A percentile compares a stretch with the other conserved stretches of the same genome.
These are phyloP conservation scores for Globisporangium rhizosaccharum DNA, from an alignment of 352 stramenopile species.

Conservation along the genomic window DNA sequence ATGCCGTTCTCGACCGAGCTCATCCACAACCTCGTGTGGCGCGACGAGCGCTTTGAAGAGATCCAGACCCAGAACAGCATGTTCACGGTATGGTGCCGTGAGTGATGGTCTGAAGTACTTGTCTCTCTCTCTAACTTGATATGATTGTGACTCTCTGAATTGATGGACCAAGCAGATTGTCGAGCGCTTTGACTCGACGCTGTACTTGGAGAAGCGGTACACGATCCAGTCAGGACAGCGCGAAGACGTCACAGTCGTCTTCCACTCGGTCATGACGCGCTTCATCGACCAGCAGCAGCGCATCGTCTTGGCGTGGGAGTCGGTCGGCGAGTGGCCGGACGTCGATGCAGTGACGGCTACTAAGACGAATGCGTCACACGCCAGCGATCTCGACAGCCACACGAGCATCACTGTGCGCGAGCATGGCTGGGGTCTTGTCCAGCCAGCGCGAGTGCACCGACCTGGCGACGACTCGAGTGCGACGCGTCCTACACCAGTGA, in stretches of 20 bases:
- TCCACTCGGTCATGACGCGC: background rate
- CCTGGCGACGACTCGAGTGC: background rate
- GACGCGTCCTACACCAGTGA: background rate
- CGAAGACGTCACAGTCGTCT: background rate
- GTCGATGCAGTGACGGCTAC: no score
- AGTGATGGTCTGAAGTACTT: no score
- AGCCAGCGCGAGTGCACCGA: background rate
- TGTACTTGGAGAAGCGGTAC: constrained; percentile 6
- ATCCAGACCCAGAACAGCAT: background rate
- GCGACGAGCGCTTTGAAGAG: background rate
- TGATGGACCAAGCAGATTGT: background rate
- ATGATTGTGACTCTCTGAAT: no score
- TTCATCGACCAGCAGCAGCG: background rate
- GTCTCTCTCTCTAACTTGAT: no score
- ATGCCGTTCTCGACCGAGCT: background rate
- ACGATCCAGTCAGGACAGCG: background rate
- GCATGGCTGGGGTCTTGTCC: constrained; percentile 5
- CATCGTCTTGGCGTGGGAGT: constrained; percentile 5
- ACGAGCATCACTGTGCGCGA: background rate
- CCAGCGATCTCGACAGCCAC: background rate
- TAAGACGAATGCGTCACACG: no score
- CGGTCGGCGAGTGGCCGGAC: constrained; percentile 6
- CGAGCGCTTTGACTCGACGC: constrained; percentile 1
- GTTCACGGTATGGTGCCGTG: background rate
- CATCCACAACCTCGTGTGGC: constrained; percentile 1